Evolutionary conservation across 2,329 filamentous ascomycete genomes (phyloP), one percentile per base, ranked within the genome.

Genomic region (Coleophoma cylindrospora): DNA sequence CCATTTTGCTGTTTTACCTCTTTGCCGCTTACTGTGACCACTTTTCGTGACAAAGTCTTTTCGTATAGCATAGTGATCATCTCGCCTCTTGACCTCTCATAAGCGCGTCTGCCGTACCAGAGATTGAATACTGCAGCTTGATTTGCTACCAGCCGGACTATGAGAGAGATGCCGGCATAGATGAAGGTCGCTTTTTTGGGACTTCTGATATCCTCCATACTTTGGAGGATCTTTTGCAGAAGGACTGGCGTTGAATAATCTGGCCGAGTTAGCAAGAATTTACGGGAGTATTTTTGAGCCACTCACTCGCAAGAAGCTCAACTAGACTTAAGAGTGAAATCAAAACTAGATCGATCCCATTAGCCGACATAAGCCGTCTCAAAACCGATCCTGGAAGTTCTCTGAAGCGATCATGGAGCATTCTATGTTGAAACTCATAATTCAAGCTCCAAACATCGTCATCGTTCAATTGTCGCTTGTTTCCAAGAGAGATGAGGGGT

Each of bases 41-140:
- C 60, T 48, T 66, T 66, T 38, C 64, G 60, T 10, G 61, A 61
- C 3, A 66, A 50, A 0, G 63, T 62, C 66, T 92, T 92, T 60
- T 90, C 87, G 60, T 89, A 90, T 12, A 91, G 75, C 80, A 89
- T 90, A 14, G 87, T 91, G 51, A 92, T 86, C 77, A 92, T 81
- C 68, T 95, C 90, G 4, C 91, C 91, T 44, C 91, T 76, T 5
- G 86, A 90, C 51, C 91, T 74, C 66, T 96, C 91, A 59, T 96
- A 96, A 27, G 81, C 81, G 52, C 91, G 83, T 56, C 91, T 80
- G n/a, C 84, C 83, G 62, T 87, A 95, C 91, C 91, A 96, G 0
- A 90, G 71, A 21, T 73, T 81, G 59, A 91, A 81, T 0, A 91
- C 81, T 5, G 76, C 76, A 0, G 80, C 79, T 58, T 92, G 88